Base-by-base conservation (phyloP, 2,329 filamentous ascomycete genomes). In the Rosellinia necatrix region DNA sequence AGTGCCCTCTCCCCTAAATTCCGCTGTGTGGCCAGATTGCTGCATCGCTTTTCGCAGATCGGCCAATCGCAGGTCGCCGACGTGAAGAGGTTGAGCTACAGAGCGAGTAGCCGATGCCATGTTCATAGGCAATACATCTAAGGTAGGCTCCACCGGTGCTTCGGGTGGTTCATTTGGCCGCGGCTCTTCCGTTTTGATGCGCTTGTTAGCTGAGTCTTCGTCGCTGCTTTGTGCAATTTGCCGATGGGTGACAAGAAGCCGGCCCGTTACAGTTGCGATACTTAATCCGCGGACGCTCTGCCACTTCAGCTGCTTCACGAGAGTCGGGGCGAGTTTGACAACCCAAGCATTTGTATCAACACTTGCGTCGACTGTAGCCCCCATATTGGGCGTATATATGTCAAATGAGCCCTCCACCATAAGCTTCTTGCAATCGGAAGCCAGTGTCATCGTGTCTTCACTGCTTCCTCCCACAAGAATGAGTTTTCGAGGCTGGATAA, bases 341-440 rank as follows among this genome's bases (percentile, higher is more conserved):
- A 90, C 88, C 94, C 96, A 99, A 3, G 94, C 92, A 70, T 97
- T 97, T 4, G 93, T 97, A 71, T 99, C 94, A 37, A 97, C 93
- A 68, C 92, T 97, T 10, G 93, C 94, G 72, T 99, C 88, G 37
- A 99, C 81, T 12, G 81, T 78, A 29, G 82, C 78, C 21, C 92
- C 92, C n/a, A 90, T 78, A 8, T 77, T 73, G 1, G 94, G 94
- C 0, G 91, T 92, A 70, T 93, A 93, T 4, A 99, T 90, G 61
- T 92, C 87, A 30, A 85, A 81, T 15, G 78, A 75, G 41, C 76
- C 74, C 32, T 80, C 78, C n/a, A 75, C 75, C 27, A 87, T 75
- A 0, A 92, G 77, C 64, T 86, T 86, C 57, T 87, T 85, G 72
- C 91, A 96, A 72, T 96, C 91, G 7, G 84, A 81, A 1, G 93